Base-by-base conservation (phyloP, 1,284 basidiomycete species). In the Moniliophthora roreri region DNA sequence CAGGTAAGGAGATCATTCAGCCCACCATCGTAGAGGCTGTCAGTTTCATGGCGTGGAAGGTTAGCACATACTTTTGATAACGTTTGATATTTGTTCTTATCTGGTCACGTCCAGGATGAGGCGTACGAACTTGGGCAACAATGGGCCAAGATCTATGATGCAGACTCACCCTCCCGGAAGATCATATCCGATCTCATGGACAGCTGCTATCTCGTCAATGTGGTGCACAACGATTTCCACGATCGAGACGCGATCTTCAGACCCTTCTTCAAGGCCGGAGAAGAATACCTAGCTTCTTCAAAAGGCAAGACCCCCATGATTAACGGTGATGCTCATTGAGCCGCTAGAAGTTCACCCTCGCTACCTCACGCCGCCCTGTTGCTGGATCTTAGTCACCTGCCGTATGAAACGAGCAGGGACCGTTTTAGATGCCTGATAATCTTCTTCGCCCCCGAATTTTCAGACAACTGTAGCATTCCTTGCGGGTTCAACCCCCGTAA, bases 41-140 rank as follows among this genome's bases (percentile, higher is more conserved):
- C 59, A 96, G 93, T 65, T 98, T 98, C 80, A 90, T 95, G 82
- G 94, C 94, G 8, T 97, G 94, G 94, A 97, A 96, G 84, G 91
- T 89, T 51, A 24, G 79, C 60, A 16, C 39, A 0, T 54, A 8
- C 15, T 21, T 52, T 4, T 13, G 32, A 6, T 26, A 41, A 6
- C 1, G 26, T 21, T 16, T 23, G 24, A 40, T 20, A 21, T 26
- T 44, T 20, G 24, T 51, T 52, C 9, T 59, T 46, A 41, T 50
- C 38, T n/a, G 39, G 41, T 54, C 5, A 5, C 23, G 38, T 48
- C 36, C 58, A 92, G 91, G 96, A 99, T 64, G 97, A 99, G 71
- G 97, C 97, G 2, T 99, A 90, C 65, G 95, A 95, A 67, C 86
- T 99, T 44, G 97, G 96, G 50, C 76, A 80, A 41, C 94, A 98